Percentiles rank a stretch among this genome's conserved stretches.
These are phyloP conservation scores for Tylopilus sp. DNA, from an alignment of 768 basidiomycete species.

Conservation along the genomic window DNA sequence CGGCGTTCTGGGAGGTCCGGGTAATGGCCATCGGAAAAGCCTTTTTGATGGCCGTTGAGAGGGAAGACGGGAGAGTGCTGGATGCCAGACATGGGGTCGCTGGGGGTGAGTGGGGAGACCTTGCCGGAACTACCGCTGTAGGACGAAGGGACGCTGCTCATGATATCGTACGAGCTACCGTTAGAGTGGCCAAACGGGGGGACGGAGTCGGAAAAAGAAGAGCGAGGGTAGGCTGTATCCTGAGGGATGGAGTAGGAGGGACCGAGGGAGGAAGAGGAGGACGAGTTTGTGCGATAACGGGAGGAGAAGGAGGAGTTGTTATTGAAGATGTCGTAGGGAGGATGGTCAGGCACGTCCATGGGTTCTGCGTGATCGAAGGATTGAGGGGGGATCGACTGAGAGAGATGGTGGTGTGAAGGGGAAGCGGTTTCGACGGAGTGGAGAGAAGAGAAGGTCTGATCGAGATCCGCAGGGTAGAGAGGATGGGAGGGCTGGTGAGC, in stretches of 20 bases:
- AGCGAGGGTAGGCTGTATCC: constrained; percentile 57
- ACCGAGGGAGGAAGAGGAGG: constrained; percentile 67
- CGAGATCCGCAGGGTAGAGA: constrained; percentile 56
- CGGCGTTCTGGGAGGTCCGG: constrained; percentile 62
- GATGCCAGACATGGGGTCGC: constrained; percentile 55
- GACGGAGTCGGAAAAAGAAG: constrained; percentile 57
- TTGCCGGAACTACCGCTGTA: constrained; percentile 61
- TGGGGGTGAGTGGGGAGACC: constrained; percentile 72
- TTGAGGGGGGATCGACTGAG: constrained; percentile 35
- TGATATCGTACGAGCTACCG: constrained; percentile 60
- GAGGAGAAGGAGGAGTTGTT: constrained; percentile 47
- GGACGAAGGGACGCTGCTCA: constrained; percentile 58
- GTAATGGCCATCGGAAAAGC: constrained; percentile 54
- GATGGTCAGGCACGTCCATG: constrained; percentile 55
- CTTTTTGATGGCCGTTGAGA: constrained; percentile 43
- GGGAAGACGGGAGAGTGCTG: constrained; percentile 55
- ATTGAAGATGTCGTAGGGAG: constrained; percentile 63
- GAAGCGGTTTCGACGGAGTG: constrained; percentile 38
- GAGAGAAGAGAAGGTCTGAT: constrained; percentile 50
- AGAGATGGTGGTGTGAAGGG: constrained; percentile 36
- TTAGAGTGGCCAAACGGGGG: constrained; percentile 53
- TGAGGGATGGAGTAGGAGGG: constrained; percentile 50
- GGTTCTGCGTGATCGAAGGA: constrained; percentile 51
- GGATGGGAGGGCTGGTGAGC: constrained; percentile 35
- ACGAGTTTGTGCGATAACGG: constrained; percentile 70